Base-by-base conservation (phyloP, 306 rosid genomes). In the Crataegus laevigata region DNA sequence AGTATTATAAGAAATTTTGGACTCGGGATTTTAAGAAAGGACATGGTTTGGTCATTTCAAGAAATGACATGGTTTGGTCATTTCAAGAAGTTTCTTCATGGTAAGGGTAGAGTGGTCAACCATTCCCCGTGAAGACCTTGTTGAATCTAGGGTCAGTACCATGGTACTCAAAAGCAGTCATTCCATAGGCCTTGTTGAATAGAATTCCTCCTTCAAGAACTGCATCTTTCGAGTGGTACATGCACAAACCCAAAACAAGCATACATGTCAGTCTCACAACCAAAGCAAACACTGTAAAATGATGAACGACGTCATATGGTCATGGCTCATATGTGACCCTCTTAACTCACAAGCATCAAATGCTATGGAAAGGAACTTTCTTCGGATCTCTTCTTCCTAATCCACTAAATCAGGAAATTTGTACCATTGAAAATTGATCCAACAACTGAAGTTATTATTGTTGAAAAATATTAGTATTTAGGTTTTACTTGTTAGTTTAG, bases 181-280 rank as follows among this genome's bases (percentile, higher is more conserved):
- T 90, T 78, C 97, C 97, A 75, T 94, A 87, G 0, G 98, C 98
- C 75, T 81, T 91, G 88, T 94, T 90, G 77, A 94, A 94, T 52
- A 96, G 96, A 83, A 94, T 90, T 6, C 97, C 98, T 13, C 97
- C 96, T 4, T 91, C 97, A 25, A 91, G 91, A 5, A 94, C 91
- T 40, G 96, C 81, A 28, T 94, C 98, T 79, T 89, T 91, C 88
- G 91, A 86, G 83, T 94, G 72, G 85, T 90, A 91, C 98, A 97
- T 93, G 42, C 61, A 73, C 66, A 10, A 72, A 3, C 32, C 30
- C 13, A n/a, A 9, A 24, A 22, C 13, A 1, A 24, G 43, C n/a
- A 32, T 19, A 22, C 57, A 29, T 45, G 52, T 38, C 34, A 64
- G 21, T 18, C 21, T 11, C 45, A 52, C 22, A 66, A 3, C 68